Conservation (phyloP, 768 basidiomycete genomes). For the Mycena rebaudengoi region DNA sequence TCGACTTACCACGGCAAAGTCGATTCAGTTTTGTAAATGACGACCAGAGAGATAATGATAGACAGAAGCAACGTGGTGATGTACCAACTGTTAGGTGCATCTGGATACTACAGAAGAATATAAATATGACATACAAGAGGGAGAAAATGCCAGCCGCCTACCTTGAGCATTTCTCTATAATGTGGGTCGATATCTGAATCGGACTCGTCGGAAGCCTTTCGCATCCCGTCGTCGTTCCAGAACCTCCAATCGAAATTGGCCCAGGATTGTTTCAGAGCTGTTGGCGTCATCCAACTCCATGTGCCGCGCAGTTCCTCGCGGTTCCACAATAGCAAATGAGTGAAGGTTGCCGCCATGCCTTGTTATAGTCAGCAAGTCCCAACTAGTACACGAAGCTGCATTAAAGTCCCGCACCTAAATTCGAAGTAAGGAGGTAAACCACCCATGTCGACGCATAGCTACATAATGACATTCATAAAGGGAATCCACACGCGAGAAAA, state of each 20-base stretch:
- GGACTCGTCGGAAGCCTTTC: slow-evolving; percentile 33
- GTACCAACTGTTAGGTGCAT: slow-evolving; percentile 64
- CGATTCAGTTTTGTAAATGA: slow-evolving; percentile 57
- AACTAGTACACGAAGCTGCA: not conserved
- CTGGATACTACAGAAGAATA: slow-evolving; percentile 50
- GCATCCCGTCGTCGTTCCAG: slow-evolving; percentile 52
- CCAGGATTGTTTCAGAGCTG: slow-evolving; percentile 43
- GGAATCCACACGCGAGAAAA: too few relatives aligned
- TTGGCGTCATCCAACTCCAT: slow-evolving; percentile 56
- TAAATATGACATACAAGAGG: not conserved
- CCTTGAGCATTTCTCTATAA: slow-evolving; percentile 62
- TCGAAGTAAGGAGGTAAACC: slow-evolving; percentile 51
- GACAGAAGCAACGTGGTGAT: slow-evolving; percentile 49
- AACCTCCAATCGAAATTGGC: slow-evolving; percentile 49
- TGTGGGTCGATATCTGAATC: slow-evolving; percentile 54
- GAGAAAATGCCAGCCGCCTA: slow-evolving; percentile 16
- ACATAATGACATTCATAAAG: too few relatives aligned
- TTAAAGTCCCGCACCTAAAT: slow-evolving; percentile 38
- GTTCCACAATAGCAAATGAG: slow-evolving; percentile 58
- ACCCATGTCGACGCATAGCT: slow-evolving; percentile 60
- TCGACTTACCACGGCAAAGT: slow-evolving; percentile 53
- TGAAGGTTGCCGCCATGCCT: slow-evolving; percentile 57
- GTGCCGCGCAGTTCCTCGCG: slow-evolving; percentile 47
- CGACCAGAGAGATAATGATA: slow-evolving; percentile 50
- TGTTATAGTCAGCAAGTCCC: not conserved